Conservation (phyloP, 192 early-diverging fungal species). For the Mortierella claussenii region DNA sequence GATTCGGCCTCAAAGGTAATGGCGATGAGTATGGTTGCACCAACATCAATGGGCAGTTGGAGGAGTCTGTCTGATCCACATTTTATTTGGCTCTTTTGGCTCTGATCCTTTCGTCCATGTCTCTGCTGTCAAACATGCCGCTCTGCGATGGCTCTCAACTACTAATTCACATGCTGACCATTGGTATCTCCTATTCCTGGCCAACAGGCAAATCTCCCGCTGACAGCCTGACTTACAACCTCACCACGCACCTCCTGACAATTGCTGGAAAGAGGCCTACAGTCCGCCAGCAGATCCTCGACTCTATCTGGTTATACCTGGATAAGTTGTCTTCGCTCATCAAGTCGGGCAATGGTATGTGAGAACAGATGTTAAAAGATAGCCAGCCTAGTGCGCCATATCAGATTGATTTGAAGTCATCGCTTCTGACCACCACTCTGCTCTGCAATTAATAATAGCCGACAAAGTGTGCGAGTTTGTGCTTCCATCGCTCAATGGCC, state of each 20-base stretch:
- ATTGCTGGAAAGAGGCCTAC: slow-evolving; percentile 53
- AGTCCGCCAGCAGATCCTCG: slow-evolving; percentile 50
- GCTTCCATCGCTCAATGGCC: slow-evolving; percentile 68
- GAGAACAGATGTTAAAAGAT: too few species aligned
- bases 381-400: neutral
- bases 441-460: neutral
- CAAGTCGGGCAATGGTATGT: slow-evolving; percentile 31
- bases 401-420: neutral
- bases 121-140: too few species aligned
- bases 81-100: too few species aligned
- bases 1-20: slow-evolving; percentile 52
- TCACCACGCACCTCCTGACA: slow-evolving; percentile 56
- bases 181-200: neutral
- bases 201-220: slow-evolving; percentile 25
- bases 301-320: slow-evolving; percentile 61
- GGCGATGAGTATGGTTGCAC: too few species aligned
- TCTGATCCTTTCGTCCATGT: too few species aligned
- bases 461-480: slow-evolving; percentile 63
- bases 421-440: neutral
- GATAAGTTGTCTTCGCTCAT: slow-evolving; percentile 39
- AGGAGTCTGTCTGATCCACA: too few species aligned
- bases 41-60: too few species aligned
- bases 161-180: slow-evolving; percentile 14
- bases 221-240: slow-evolving; percentile 55
- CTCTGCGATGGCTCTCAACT: too few species aligned